Evolutionary conservation across 441 rosid genomes (phyloP), one percentile per base, ranked within the genome.

Genomic region (Erodium trifolium): DNA sequence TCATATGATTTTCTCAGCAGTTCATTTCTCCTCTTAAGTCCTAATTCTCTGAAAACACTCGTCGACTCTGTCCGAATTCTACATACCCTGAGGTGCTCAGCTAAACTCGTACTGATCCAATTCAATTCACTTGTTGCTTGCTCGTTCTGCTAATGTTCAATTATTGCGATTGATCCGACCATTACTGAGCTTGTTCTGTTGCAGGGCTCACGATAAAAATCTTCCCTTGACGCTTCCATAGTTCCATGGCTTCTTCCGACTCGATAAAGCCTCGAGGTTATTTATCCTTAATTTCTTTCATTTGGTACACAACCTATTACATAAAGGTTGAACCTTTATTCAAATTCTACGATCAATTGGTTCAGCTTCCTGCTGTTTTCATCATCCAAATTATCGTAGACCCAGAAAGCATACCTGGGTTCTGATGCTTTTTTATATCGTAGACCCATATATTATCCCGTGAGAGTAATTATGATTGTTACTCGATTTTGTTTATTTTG

Each of bases 221-320:
- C 27, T 23, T 23, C 27, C 27, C 27, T 23, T 23, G 27, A 23
- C 27, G 27, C 27, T 23, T 23, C 27, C 27, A 23, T 23, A 23
- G 27, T 47, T 47, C 53, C 55, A 53, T 53, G 60, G 60, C 60
- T n/a, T 53, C 60, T 53, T 53, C 60, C 60, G 60, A 53, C 19
- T 53, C 60, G 9, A 53, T 53, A 4, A 53, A 14, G 19, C 60
- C 60, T 16, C 60, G 60, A 53, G 60, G 60, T 53, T 16, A 16
- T 6, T 53, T 53, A 3, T 47, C 0, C 3, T 5, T n/a, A 5
- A 4, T 47, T 43, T 10, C 13, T 47, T 12, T 47, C 53, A 47
- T 47, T 47, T 5, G 13, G 5, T 12, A n/a, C 55, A 12, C 55
- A 13, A 11, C 55, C 55, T 4, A 11, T 47, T 23, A 23, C 0